Evolutionary conservation across 441 rosid genomes (phyloP).

Genomic region (Syzygium syzygioides): DNA sequence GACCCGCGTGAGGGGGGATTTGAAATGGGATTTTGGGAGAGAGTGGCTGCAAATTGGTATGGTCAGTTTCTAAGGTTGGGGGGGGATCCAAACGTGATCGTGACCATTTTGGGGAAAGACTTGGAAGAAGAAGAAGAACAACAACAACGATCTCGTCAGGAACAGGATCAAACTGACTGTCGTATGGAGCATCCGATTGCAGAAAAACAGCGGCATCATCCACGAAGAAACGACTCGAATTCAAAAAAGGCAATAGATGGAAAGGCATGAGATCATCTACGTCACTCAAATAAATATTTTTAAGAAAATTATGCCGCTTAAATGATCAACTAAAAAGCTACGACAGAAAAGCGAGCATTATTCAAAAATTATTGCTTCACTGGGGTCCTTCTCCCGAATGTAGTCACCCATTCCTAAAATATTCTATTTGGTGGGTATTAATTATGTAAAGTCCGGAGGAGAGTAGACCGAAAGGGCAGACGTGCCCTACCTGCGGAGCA

Average conservation of each 20-base stretch:
- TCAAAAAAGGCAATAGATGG: not conserved
- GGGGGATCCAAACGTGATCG: fast-evolving
- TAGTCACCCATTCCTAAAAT: not conserved
- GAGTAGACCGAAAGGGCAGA: not conserved
- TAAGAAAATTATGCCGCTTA: too few species aligned
- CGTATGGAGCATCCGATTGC: not conserved
- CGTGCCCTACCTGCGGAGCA: not conserved
- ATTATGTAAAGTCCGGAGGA: not conserved
- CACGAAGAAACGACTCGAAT: not conserved
- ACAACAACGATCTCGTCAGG: not conserved
- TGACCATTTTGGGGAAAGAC: not conserved
- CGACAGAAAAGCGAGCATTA: too few species aligned
- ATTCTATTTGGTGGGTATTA: not conserved
- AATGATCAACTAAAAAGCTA: too few species aligned
- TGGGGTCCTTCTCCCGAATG: not conserved
- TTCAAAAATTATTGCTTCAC: not conserved
- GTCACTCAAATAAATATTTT: too few species aligned
- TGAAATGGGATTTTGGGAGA: not conserved
- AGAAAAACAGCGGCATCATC: fast-evolving
- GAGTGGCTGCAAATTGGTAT: not conserved
- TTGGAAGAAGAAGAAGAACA: not conserved
- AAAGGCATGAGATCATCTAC: too few species aligned
- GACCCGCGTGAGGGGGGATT: not conserved
- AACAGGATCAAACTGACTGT: too few species aligned
- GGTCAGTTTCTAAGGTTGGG: not conserved